phyloP scores from a whole-genome alignment of 2,329 filamentous ascomycete genomes.

The Magnaporthales sp. region DNA sequence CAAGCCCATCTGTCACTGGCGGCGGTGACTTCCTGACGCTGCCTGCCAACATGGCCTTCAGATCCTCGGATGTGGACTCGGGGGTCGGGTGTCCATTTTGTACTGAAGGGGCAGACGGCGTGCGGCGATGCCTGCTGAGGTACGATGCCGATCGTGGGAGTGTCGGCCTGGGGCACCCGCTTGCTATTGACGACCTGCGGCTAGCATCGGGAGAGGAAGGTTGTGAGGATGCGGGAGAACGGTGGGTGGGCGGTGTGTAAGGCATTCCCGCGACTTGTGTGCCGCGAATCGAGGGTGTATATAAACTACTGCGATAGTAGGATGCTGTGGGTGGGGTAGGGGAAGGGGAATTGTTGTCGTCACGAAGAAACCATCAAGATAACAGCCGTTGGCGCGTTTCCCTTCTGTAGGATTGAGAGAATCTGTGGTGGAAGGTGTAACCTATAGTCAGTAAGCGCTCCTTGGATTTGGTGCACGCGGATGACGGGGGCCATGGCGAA shows the following conservation, averaged over 20 bases:
- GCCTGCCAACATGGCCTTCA: slow-evolving; percentile 33
- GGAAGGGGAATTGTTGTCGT: not conserved
- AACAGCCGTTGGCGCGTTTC: not conserved
- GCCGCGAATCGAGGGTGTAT: slow-evolving; percentile 6
- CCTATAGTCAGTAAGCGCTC: not conserved
- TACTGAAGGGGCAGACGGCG: slow-evolving; percentile 33
- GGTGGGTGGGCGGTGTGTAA: slow-evolving; percentile 73
- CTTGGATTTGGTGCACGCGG: not conserved
- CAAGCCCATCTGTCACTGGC: slow-evolving; percentile 61
- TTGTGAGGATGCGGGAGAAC: slow-evolving; percentile 52
- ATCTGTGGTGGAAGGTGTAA: not conserved
- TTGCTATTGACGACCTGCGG: slow-evolving; percentile 49
- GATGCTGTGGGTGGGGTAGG: slow-evolving; percentile 1
- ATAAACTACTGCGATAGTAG: slow-evolving; percentile 1
- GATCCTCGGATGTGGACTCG: slow-evolving; percentile 39
- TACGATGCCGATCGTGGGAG: slow-evolving; percentile 60
- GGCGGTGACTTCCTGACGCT: slow-evolving; percentile 77
- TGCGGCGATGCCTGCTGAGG: slow-evolving; percentile 53
- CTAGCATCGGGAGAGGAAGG: slow-evolving; percentile 47
- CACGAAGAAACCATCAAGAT: slow-evolving; percentile 4
- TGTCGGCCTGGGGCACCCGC: slow-evolving; percentile 35
- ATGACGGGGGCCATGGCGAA: slow-evolving; percentile 3
- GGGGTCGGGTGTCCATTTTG: slow-evolving; percentile 33
- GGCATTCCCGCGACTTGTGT: slow-evolving; percentile 54
- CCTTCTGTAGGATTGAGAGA: not conserved